Percentiles rank a stretch among this genome's conserved stretches.
These are phyloP conservation scores for Tetrahymena borealis DNA, from an alignment of 73 alveolate species.

Conservation along the genomic window DNA sequence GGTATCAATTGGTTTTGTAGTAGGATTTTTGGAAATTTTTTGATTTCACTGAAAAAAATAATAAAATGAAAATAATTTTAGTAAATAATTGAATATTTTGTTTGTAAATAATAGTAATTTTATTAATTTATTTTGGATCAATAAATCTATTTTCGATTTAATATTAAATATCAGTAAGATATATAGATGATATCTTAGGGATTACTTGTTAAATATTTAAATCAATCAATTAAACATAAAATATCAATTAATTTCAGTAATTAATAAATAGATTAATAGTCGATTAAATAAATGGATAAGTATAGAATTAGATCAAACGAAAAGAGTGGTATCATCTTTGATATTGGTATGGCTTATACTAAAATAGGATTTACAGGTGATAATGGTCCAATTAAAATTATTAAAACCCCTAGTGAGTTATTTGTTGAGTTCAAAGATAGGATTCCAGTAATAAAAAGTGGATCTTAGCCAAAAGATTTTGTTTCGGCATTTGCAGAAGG, in stretches of 20 bases:
- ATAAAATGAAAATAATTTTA: too few species aligned
- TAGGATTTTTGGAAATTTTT: too few species aligned
- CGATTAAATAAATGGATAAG: neutral
- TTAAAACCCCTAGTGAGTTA: neutral
- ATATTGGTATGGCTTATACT: neutral
- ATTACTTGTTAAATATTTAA: neutral
- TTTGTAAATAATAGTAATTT: too few species aligned
- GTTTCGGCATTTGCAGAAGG: neutral
- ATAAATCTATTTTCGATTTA: too few species aligned
- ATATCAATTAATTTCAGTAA: neutral
- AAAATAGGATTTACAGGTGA: neutral
- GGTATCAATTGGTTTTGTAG: too few species aligned
- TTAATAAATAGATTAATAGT: neutral
- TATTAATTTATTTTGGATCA: too few species aligned
- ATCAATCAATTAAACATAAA: too few species aligned
- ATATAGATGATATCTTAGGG: too few species aligned
- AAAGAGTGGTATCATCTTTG: neutral
- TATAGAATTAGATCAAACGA: neutral
- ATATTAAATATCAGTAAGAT: too few species aligned
- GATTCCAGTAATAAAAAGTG: neutral
- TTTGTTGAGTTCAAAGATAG: neutral
- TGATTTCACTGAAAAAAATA: too few species aligned
- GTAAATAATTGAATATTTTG: too few species aligned
- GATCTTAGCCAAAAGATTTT: neutral
- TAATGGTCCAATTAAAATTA: neutral